Evolutionary conservation across 495 filamentous ascomycete species (phyloP).

Genomic region (Letharia lupina): DNA sequence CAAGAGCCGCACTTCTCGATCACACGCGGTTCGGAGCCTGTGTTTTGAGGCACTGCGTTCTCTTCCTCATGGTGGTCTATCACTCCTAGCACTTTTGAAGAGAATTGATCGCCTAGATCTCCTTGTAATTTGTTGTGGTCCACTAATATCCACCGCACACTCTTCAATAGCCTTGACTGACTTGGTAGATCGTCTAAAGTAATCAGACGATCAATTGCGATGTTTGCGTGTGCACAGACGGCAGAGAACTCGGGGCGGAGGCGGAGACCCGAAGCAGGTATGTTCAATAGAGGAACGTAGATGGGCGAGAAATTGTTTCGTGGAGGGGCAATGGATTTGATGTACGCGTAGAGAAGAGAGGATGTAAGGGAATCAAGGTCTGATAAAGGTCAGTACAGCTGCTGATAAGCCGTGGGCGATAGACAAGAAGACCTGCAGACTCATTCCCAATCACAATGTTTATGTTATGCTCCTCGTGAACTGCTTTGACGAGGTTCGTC

Average conservation of each 20-base stretch:
- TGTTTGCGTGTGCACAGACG: conserved; percentile 33
- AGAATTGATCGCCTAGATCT: conserved; percentile 35
- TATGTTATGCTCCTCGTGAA: conserved; percentile 13
- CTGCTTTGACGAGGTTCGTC: conserved; percentile 9
- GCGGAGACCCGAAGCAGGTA: conserved; percentile 57
- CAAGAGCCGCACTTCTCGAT: conserved; percentile 70
- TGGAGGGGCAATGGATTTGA: conserved; percentile 48
- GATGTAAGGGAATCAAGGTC: conserved; percentile 91
- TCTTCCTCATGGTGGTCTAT: conserved; percentile 94
- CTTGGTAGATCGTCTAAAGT: conserved; percentile 38
- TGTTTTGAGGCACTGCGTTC: conserved; percentile 43
- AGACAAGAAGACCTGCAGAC: conserved; percentile 20
- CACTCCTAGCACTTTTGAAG: conserved; percentile 53
- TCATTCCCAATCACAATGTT: conserved; percentile 26
- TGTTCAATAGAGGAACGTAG: conserved; percentile 76
- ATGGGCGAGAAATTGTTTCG: conserved; percentile 39
- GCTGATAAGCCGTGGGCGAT: background rate
- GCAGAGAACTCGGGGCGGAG: conserved; percentile 71
- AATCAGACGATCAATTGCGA: conserved; percentile 34
- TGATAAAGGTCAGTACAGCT: conserved; percentile 29
- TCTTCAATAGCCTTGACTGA: conserved; percentile 28
- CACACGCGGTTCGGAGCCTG: conserved; percentile 45
- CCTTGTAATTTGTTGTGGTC: conserved; percentile 81
- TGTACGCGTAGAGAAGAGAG: conserved; percentile 77
- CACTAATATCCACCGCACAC: conserved; percentile 58